phyloP scores from a whole-genome alignment of 192 early-diverging fungal species.

The Coemansia sp. region DNA sequence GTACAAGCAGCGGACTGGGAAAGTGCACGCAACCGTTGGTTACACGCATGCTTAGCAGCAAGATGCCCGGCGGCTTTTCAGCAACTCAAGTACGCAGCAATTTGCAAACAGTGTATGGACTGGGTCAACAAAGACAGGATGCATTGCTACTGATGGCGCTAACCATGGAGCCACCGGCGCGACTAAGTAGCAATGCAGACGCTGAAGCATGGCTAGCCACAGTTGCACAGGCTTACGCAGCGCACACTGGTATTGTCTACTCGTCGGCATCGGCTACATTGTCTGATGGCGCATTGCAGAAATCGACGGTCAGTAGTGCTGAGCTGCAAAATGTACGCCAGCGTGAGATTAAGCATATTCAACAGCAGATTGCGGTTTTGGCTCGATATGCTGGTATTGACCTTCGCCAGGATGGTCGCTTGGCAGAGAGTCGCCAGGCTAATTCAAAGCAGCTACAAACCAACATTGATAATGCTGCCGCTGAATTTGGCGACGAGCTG shows the following conservation, averaged over 20 bases:
- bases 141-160: slow-evolving; percentile 74
- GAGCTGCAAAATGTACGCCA: slow-evolving; percentile 80
- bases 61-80: slow-evolving; percentile 93
- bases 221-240: slow-evolving; percentile 81
- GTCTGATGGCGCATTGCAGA: not conserved
- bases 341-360: slow-evolving; percentile 68
- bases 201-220: slow-evolving; percentile 51
- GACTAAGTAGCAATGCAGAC: slow-evolving; percentile 56
- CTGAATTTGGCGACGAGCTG: slow-evolving; percentile 80
- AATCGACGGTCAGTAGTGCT: slow-evolving; percentile 82
- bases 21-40: slow-evolving; percentile 77
- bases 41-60: slow-evolving; percentile 76
- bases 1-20: slow-evolving; percentile 68
- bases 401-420: slow-evolving; percentile 66
- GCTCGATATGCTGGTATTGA: slow-evolving; percentile 81
- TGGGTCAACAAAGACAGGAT: slow-evolving; percentile 78
- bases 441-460: slow-evolving; percentile 62
- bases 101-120: slow-evolving; percentile 68
- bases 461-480: slow-evolving; percentile 73
- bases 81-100: slow-evolving; percentile 71
- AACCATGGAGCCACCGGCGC: slow-evolving; percentile 79
- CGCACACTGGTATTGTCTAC: slow-evolving; percentile 69
- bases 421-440: slow-evolving; percentile 63
- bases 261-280: not conserved
- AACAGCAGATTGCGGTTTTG: slow-evolving; percentile 80